Evolutionary conservation across 805 yeast genomes (phyloP), one percentile per base, ranked within the genome.

Genomic region (Kuraishia piskuri): DNA sequence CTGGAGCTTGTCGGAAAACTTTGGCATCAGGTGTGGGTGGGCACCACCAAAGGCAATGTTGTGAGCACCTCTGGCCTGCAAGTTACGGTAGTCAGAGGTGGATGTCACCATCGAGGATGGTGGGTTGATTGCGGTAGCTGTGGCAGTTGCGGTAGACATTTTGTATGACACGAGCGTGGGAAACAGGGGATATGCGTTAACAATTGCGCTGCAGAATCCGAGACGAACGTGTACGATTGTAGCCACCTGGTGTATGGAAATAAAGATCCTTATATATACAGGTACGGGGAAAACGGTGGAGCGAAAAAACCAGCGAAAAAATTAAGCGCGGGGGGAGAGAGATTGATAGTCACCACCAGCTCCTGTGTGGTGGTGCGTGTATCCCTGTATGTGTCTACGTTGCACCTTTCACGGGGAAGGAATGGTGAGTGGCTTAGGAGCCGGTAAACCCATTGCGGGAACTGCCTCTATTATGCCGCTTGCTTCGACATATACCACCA

Each of bases 11-110:
- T 78, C 78, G 7, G 69, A 69, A 59, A 83, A 83, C 47, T 62
- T 63, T 8, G 87, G 88, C 8, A 75, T 62, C 20, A 70, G 75
- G 63, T 72, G 71, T 7, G 84, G 83, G 49, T 72, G 78, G 8
- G 68, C 68, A 45, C 73, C 71, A 10, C 87, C 88, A 62, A 73
- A 70, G 46, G 86, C 72, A 50, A 84, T 70, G 64, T 83, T 82
- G 59, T 82, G 84, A 2, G 82, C 71, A n/a, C 88, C 88, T 51
- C 77, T 71, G 21, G 71, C 64, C 7, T 61, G 66, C 3, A 72
- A 58, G 5, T 65, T 64, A 61, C 76, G 76, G 22, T 79, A 78
- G 57, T 73, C 73, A 19, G 67, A 58, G 2, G 77, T 72, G 19
- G 69, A 24, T 14, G 70, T 59, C 25, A 49, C 50, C n/a, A 69